Evolutionary conservation across 345 rosid species (phyloP), one percentile per base, ranked within the genome.

Genomic region (Populus deltoides): DNA sequence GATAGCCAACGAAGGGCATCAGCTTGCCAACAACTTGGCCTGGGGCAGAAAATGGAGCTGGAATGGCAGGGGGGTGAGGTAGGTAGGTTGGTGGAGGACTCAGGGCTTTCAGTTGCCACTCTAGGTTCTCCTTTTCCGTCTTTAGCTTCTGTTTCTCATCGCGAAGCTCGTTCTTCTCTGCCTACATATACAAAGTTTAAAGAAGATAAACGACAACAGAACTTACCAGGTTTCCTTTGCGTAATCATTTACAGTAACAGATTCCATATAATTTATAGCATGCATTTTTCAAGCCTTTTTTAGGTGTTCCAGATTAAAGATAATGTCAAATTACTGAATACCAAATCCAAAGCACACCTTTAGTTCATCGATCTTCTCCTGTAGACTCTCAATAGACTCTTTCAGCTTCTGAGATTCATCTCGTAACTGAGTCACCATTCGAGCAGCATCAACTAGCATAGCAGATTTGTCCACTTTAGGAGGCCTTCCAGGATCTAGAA

Each of bases 401-500:
- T 66, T 78, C 68, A 78, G 77, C 68, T 78, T 78, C 33, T 55
- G 70, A 75, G 81, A 71, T 72, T 78, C 81, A 72, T 66, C 80
- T 24, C 86, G 67, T 39, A 81, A 73, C 79, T 73, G 83, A 38
- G 66, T 81, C 66, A 85, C 77, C 84, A 81, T 78, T 66, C 75
- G 70, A 72, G 79, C 65, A 65, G 86, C 84, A 76, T 85, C 88
- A 61, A 38, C 68, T 71, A 83, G 38, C 69, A 83, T 78, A 51
- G 71, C 76, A 43, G 79, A 84, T 73, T 85, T 85, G 79, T 83
- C 88, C 18, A 65, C 36, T 70, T 80, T 85, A 35, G 82, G 85
- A 35, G 81, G 80, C 70, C 79, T 85, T 41, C 80, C 86, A 6
- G 84, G 82, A 69, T 85, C 86, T 71, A 85, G 68, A 70, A 85